These are phyloP conservation scores for Beauveria australis DNA, from an alignment of 2,329 filamentous ascomycete species.

Conservation along the genomic window DNA sequence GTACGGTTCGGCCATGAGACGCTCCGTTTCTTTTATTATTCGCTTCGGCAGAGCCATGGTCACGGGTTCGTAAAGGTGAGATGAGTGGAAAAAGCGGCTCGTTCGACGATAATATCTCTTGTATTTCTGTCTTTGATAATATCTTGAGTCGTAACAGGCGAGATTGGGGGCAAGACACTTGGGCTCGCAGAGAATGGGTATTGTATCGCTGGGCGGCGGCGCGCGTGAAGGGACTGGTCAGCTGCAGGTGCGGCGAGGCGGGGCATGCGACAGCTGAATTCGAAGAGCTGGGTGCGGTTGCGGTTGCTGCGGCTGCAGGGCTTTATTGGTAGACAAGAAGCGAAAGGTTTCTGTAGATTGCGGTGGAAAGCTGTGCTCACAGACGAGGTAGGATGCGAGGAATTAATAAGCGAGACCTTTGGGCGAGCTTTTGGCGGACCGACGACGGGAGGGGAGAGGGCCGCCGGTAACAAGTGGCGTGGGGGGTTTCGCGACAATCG, in stretches of 20 bases:
- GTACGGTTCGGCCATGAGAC: conserved; percentile 92
- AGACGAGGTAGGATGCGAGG: not conserved
- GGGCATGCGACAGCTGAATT: conserved; percentile 3
- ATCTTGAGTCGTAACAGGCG: not conserved
- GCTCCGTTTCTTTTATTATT: conserved; percentile 97
- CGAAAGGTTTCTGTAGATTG: no score
- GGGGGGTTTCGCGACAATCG: not conserved
- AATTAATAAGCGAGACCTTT: not conserved
- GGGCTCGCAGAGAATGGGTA: not conserved
- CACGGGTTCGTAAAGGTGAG: not conserved
- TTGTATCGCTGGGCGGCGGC: not conserved
- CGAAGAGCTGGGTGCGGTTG: no score
- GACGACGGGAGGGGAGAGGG: not conserved
- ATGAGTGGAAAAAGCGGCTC: no score
- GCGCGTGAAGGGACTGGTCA: not conserved
- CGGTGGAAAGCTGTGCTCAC: no score
- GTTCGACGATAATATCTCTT: not conserved
- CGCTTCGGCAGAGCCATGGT: conserved; percentile 79
- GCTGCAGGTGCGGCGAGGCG: conserved; percentile 7
- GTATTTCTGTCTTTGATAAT: not conserved
- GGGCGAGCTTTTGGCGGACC: not conserved
- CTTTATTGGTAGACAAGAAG: no score
- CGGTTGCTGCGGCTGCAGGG: no score
- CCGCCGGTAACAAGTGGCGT: not conserved
- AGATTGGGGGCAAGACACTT: not conserved